A percentile compares a stretch with the other conserved stretches of the same genome.
Conservation (phyloP, 1,139 yeast species). For the Casaregolazyma lundiana region DNA sequence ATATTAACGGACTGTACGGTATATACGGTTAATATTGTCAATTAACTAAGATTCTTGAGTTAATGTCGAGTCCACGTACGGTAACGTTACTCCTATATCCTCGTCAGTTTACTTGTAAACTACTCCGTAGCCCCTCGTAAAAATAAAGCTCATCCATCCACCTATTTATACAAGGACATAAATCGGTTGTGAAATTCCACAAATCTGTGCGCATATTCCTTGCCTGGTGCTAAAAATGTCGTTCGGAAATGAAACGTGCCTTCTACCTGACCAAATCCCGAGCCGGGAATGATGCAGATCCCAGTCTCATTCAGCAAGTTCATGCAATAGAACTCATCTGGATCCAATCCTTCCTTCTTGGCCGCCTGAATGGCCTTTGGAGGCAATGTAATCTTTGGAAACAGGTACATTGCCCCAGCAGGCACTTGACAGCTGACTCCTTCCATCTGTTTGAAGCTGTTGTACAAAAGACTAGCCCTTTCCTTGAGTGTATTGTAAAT, state of each 20-base stretch:
- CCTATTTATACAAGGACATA: constrained; percentile 48
- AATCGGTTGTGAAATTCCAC: constrained; percentile 69
- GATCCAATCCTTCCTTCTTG: constrained; percentile 43
- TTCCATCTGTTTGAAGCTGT: constrained; percentile 70
- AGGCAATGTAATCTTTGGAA: constrained; percentile 71
- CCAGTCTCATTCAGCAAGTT: constrained; percentile 84
- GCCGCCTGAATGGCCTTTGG: constrained; percentile 61
- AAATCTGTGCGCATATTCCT: constrained; percentile 80
- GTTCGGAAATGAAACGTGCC: constrained; percentile 92
- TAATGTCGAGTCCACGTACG: too few relatives aligned
- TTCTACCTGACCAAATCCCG: constrained; percentile 89
- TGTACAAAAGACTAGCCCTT: constrained; percentile 61
- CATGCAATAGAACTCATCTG: constrained; percentile 86
- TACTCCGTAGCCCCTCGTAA: neutral
- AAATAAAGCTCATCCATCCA: neutral
- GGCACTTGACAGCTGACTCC: constrained; percentile 84
- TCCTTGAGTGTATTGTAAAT: constrained; percentile 59
- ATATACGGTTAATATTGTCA: too few relatives aligned
- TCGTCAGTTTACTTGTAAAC: neutral
- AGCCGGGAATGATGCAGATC: constrained; percentile 95
- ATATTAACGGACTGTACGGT: too few relatives aligned
- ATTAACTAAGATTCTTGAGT: too few relatives aligned
- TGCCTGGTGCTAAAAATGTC: constrained; percentile 92
- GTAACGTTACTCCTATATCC: too few relatives aligned
- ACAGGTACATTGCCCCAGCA: constrained; percentile 95